Evolutionary conservation across 768 basidiomycete species (phyloP), one percentile per base, ranked within the genome.

Genomic region (Lentinula boryana): DNA sequence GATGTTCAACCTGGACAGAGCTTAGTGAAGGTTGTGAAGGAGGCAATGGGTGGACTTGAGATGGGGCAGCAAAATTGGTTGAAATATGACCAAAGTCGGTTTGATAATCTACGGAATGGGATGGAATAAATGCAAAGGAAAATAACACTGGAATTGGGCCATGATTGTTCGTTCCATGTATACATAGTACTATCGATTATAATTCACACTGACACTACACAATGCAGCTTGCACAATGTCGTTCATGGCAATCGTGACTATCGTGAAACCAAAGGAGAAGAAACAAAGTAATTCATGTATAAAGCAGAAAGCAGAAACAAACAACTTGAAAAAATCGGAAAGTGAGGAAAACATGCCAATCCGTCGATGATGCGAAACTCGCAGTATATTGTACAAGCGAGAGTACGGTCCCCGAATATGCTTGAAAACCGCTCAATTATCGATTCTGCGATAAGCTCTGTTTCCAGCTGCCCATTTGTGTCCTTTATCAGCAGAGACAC

Each of bases 381-480:
- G 46, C 27, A 16, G 4, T 49, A 16, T 27, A 27, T 27, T 2
- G 27, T 27, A 27, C 27, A 27, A 27, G 27, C 27, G 2, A 27
- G 2, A 27, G 27, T 27, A 27, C 27, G 27, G 2, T 27, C 27
- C 27, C 3, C 27, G 27, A 27, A 27, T 27, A 27, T 49, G n/a
- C 4, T 38, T 10, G 33, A 16, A 1, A 58, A 50, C 44, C 56
- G 60, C 21, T 55, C 8, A 62, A 65, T 18, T 49, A 60, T 52
- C 63, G 54, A 83, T 79, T 18, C 72, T 76, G 36, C 69, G 74
- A 69, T 92, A 90, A 12, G 82, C 82, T 60, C 88, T 79, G 64
- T 87, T 86, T 49, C 89, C 89, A 38, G 89, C 89, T 41, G 89
- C 89, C 90, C 90, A 92, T 60, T 73, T 75, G 63, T 87, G 75